phyloP scores from a whole-genome alignment of 2,329 filamentous ascomycete species.

The Paecilomyces niveus region DNA sequence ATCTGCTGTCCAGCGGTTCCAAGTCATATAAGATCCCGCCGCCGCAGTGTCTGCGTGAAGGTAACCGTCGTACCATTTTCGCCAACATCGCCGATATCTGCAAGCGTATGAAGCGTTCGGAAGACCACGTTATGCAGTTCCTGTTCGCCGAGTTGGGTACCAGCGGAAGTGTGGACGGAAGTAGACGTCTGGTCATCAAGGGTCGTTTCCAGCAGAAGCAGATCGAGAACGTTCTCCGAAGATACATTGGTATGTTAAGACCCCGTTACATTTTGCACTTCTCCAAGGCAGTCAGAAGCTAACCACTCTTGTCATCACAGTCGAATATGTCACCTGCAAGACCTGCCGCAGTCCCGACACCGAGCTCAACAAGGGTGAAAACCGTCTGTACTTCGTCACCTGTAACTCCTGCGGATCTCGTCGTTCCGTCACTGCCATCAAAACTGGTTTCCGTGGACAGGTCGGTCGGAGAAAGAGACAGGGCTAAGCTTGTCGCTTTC shows the following conservation, averaged over 20 bases:
- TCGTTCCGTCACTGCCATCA: constrained; percentile 93
- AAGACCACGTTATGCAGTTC: constrained; percentile 96
- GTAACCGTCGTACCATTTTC: constrained; percentile 99
- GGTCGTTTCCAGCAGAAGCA: constrained; percentile 99
- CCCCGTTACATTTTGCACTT: not conserved
- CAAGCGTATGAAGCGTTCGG: constrained; percentile 98
- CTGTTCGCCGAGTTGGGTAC: constrained; percentile 98
- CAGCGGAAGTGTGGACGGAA: constrained; percentile 89
- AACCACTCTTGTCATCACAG: constrained; percentile 31
- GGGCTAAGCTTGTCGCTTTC: constrained; percentile 51
- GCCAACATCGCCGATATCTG: constrained; percentile 98
- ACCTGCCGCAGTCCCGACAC: constrained; percentile 93
- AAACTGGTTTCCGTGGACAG: constrained; percentile 99
- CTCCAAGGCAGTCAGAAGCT: not conserved
- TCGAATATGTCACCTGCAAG: constrained; percentile 99
- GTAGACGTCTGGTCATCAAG: constrained; percentile 91
- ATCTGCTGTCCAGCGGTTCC: constrained; percentile 78
- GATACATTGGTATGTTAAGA: constrained; percentile 73
- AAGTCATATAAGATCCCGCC: constrained; percentile 99
- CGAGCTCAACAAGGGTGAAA: constrained; percentile 97
- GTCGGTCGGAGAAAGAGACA: constrained; percentile 98
- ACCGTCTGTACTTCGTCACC: constrained; percentile 97
- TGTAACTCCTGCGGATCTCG: constrained; percentile 82
- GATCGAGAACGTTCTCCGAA: constrained; percentile 92
- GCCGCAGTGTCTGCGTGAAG: constrained; percentile 97